Conservation (phyloP, 768 basidiomycete species). For the Hygrocybe coccinea region DNA sequence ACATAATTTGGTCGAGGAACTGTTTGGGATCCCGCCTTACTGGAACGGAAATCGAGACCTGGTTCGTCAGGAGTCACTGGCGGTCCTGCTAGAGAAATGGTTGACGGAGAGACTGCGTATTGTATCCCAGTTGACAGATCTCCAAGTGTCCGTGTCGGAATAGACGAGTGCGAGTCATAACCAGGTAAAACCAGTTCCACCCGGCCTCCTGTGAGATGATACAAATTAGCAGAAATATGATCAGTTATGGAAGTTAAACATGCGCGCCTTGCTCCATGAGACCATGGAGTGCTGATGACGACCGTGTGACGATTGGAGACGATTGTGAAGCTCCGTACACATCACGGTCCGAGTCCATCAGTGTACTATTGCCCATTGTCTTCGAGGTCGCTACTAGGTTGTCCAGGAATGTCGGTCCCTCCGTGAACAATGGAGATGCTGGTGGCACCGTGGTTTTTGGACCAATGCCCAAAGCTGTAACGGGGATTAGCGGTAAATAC, state of each 20-base stretch:
- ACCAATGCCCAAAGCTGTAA: constrained; percentile 62
- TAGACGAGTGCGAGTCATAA: constrained; percentile 28
- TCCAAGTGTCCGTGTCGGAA: constrained; percentile 38
- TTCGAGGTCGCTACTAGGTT: constrained; percentile 13
- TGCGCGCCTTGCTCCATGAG: constrained; percentile 59
- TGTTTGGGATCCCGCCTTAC: not conserved
- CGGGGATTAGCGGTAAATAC: not conserved
- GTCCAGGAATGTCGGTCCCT: constrained; percentile 5
- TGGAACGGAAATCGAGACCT: not conserved
- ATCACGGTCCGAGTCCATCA: constrained; percentile 28
- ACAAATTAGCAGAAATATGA: not conserved
- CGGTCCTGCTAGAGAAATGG: not conserved
- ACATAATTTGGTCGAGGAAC: not conserved
- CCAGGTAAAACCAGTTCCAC: constrained; percentile 47
- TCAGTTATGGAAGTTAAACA: constrained; percentile 5
- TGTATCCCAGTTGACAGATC: constrained; percentile 36
- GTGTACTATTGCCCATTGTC: constrained; percentile 21
- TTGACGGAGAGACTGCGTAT: not conserved
- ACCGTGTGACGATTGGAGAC: constrained; percentile 25
- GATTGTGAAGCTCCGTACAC: constrained; percentile 23
- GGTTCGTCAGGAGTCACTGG: not conserved
- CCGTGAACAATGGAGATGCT: constrained; percentile 16
- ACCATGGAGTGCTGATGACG: constrained; percentile 51
- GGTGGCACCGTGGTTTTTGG: constrained; percentile 38
- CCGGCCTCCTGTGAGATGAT: constrained; percentile 41